A percentile compares a stretch with the other conserved stretches of the same genome.
These are phyloP conservation scores for Backusella macrospora DNA, from an alignment of 192 early-diverging fungal genomes.

Conservation along the genomic window DNA sequence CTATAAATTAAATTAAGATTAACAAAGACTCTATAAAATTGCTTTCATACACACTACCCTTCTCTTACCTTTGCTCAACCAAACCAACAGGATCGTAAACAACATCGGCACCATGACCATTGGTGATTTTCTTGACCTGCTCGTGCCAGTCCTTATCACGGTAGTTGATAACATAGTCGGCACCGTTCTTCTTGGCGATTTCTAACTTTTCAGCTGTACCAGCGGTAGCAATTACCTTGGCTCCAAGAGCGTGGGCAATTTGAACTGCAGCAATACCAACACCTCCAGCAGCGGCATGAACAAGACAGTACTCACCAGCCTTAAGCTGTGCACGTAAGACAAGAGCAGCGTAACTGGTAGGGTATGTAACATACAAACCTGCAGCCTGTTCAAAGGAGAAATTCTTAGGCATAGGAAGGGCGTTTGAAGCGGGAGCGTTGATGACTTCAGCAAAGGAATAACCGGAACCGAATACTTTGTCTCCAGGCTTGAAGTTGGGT, in stretches of 20 bases:
- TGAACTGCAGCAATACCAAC: conserved; percentile 89
- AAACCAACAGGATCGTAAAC: conserved; percentile 86
- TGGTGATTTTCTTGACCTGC: conserved; percentile 68
- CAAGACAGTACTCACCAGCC: conserved; percentile 73
- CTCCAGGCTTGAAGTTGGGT: conserved; percentile 61
- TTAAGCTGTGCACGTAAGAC: conserved; percentile 65
- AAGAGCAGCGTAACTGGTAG: conserved; percentile 77
- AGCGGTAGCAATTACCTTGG: conserved; percentile 80
- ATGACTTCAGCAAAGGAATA: conserved; percentile 81
- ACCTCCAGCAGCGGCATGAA: conserved; percentile 92
- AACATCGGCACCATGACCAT: conserved; percentile 75
- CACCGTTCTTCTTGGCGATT: conserved; percentile 69
- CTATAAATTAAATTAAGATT: background rate
- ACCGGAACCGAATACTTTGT: conserved; percentile 78
- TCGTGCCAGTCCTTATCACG: conserved; percentile 68
- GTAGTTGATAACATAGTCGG: conserved; percentile 84
- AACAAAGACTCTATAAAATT: background rate
- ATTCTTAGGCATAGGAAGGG: conserved; percentile 66
- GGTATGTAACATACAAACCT: conserved; percentile 77
- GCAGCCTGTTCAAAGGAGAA: conserved; percentile 78
- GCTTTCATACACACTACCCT: background rate
- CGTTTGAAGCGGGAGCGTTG: conserved; percentile 52
- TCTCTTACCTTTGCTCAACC: conserved; percentile 34
- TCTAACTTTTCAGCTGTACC: conserved; percentile 74
- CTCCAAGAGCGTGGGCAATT: conserved; percentile 76